Percentiles rank a stretch among this genome's conserved stretches.
Evolutionary conservation across 768 basidiomycete species (phyloP).

Genomic region (Podaxis carcinomalis): DNA sequence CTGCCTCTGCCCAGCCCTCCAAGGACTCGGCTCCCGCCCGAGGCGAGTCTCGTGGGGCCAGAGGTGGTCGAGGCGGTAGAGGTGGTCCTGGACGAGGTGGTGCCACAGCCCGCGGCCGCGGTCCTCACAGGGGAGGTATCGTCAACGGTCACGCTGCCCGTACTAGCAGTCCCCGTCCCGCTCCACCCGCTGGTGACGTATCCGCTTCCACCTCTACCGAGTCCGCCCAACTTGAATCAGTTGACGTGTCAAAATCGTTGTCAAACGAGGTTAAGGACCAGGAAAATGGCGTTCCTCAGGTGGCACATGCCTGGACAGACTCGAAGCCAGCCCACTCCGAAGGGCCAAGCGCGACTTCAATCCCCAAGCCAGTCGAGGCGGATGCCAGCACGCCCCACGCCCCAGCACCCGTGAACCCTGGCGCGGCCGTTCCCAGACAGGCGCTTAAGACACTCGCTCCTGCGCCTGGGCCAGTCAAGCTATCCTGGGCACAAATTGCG

Average conservation of each 20-base stretch:
- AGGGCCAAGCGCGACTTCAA: slow-evolving; percentile 19
- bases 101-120: slow-evolving; percentile 43
- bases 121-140: slow-evolving; percentile 36
- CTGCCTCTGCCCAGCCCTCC: slow-evolving; percentile 35
- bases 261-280: slow-evolving; percentile 21
- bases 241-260: slow-evolving; percentile 11
- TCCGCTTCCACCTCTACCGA: slow-evolving; percentile 20
- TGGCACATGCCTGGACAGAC: slow-evolving; percentile 28
- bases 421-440: slow-evolving; percentile 26
- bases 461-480: slow-evolving; percentile 54
- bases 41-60: slow-evolving; percentile 56
- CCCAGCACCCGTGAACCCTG: slow-evolving; percentile 15
- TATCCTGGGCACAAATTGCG: slow-evolving; percentile 86
- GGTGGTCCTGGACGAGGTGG: slow-evolving; percentile 61
- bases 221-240: slow-evolving; percentile 19
- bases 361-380: slow-evolving; percentile 23
- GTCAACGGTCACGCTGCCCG: slow-evolving; percentile 37
- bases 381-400: slow-evolving; percentile 16
- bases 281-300: slow-evolving; percentile 24
- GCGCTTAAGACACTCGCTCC: slow-evolving; percentile 59
- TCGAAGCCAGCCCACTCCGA: slow-evolving; percentile 26
- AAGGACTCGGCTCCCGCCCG: slow-evolving; percentile 49
- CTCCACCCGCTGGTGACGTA: slow-evolving; percentile 18
- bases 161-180: slow-evolving; percentile 28
- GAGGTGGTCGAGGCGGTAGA: slow-evolving; percentile 54